Evolutionary conservation across 2,329 filamentous ascomycete genomes (phyloP).

Genomic region (Furcasterigmium sp.): DNA sequence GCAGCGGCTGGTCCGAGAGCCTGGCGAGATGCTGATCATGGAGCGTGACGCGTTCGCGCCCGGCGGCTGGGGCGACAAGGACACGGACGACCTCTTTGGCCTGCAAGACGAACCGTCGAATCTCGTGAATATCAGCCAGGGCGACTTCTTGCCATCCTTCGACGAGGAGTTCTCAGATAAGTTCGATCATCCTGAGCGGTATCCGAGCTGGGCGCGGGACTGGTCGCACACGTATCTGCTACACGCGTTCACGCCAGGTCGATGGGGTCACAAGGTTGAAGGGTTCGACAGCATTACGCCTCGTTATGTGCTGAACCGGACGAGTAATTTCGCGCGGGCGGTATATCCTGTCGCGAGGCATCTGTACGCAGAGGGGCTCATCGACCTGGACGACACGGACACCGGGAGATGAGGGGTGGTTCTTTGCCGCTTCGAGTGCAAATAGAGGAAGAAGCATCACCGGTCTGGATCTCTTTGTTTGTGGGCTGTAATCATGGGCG

Average conservation of each 20-base stretch:
- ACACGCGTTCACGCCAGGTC: conserved; percentile 13
- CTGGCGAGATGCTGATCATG: conserved; percentile 18
- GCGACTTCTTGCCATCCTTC: conserved; percentile 1
- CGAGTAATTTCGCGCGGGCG: conserved; percentile 17
- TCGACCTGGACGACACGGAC: no score
- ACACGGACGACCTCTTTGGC: conserved; percentile 11
- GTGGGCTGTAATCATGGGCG: no score
- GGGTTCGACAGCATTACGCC: conserved; percentile 10
- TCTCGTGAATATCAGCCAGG: conserved; percentile 1
- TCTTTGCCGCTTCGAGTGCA: no score
- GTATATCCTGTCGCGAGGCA: no score
- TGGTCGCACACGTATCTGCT: conserved; percentile 16
- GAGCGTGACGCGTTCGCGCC: conserved; percentile 17
- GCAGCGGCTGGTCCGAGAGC: conserved; percentile 40
- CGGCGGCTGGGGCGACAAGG: conserved; percentile 11
- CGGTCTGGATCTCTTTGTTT: no score
- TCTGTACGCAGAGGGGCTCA: no score
- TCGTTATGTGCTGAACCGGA: conserved; percentile 14
- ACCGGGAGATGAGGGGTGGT: no score
- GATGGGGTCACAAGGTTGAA: conserved; percentile 3
- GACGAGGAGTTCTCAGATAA: neutral
- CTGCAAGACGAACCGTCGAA: conserved; percentile 9
- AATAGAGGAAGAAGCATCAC: no score
- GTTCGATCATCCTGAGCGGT: neutral
- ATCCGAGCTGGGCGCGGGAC: conserved; percentile 11